These are phyloP conservation scores for Pseudozyma thailandica DNA, from an alignment of 1,284 basidiomycete genomes.

Conservation along the genomic window DNA sequence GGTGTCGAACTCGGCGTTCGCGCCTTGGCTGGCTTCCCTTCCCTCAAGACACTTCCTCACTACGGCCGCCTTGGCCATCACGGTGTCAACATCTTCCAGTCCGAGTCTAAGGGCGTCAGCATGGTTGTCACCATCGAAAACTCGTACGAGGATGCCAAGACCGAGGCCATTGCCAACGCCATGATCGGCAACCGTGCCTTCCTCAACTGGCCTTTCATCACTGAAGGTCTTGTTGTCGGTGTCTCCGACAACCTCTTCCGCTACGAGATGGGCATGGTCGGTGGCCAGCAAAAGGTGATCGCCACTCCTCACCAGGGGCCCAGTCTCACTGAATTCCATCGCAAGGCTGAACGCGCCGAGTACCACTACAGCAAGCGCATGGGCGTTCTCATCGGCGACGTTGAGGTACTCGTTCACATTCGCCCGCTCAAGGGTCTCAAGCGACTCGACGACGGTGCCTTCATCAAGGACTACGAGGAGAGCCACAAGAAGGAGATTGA, in stretches of 20 bases:
- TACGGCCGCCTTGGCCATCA: constrained; percentile 82
- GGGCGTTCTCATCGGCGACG: constrained; percentile 84
- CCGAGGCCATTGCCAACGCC: constrained; percentile 78
- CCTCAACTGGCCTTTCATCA: constrained; percentile 91
- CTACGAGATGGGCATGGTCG: constrained; percentile 71
- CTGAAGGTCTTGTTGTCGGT: constrained; percentile 86
- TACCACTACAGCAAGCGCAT: constrained; percentile 86
- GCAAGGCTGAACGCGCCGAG: constrained; percentile 74
- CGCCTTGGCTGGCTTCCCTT: constrained; percentile 94
- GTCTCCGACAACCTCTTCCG: constrained; percentile 88
- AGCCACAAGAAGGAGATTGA: constrained; percentile 80
- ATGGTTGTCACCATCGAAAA: constrained; percentile 89
- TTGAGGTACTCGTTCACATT: constrained; percentile 69
- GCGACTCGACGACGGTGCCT: constrained; percentile 84
- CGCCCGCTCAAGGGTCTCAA: constrained; percentile 77
- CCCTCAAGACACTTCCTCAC: constrained; percentile 87
- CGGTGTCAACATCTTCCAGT: constrained; percentile 91
- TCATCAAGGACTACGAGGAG: constrained; percentile 93
- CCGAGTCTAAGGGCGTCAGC: constrained; percentile 87
- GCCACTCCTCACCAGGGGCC: constrained; percentile 47
- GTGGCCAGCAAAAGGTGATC: constrained; percentile 47
- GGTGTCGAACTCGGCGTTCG: constrained; percentile 87
- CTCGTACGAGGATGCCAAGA: constrained; percentile 74
- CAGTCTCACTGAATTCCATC: constrained; percentile 72
- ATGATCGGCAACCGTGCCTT: constrained; percentile 77